A percentile compares a stretch with the other conserved stretches of the same genome.
Conservation (phyloP, 495 filamentous ascomycete species). For the Penicillium coffeae region DNA sequence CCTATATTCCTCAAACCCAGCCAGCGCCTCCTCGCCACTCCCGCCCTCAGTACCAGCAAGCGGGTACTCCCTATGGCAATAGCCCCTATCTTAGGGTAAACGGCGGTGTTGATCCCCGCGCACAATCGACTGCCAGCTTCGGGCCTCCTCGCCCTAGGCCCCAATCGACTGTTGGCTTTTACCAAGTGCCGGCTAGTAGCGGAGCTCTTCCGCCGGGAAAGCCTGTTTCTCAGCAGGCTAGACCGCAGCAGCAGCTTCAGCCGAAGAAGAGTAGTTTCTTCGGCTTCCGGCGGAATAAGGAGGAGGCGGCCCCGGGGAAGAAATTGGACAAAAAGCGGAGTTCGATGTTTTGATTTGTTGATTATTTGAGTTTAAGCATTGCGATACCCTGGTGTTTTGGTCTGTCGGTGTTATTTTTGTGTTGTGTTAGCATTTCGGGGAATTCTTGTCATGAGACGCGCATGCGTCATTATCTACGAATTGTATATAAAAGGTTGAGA, state of each 20-base stretch:
- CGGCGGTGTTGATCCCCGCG: slow-evolving; percentile 15
- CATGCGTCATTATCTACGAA: background rate
- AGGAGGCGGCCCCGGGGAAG: slow-evolving; percentile 20
- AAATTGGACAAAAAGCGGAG: slow-evolving; percentile 50
- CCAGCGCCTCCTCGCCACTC: slow-evolving; percentile 10
- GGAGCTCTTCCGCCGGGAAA: slow-evolving; percentile 14
- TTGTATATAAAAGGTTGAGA: too few species aligned
- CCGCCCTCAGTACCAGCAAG: slow-evolving; percentile 10
- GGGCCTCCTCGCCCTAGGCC: slow-evolving; percentile 12
- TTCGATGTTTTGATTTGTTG: slow-evolving; percentile 45
- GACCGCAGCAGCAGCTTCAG: slow-evolving; percentile 18
- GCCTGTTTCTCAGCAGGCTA: background rate
- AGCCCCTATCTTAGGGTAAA: slow-evolving; percentile 13
- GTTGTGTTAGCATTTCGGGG: slow-evolving; percentile 2
- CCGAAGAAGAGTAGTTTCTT: slow-evolving; percentile 52
- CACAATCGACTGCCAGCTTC: slow-evolving; percentile 14
- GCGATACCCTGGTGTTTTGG: slow-evolving; percentile 17
- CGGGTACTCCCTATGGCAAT: slow-evolving; percentile 10
- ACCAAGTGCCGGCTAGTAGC: slow-evolving; percentile 12
- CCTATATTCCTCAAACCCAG: slow-evolving; percentile 2
- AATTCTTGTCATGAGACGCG: background rate
- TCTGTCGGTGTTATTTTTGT: background rate
- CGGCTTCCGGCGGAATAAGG: slow-evolving; percentile 32
- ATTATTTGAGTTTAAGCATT: background rate
- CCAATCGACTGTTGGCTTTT: slow-evolving; percentile 18